Conservation (phyloP, 1,284 basidiomycete species). For the Vanrija sp. region DNA sequence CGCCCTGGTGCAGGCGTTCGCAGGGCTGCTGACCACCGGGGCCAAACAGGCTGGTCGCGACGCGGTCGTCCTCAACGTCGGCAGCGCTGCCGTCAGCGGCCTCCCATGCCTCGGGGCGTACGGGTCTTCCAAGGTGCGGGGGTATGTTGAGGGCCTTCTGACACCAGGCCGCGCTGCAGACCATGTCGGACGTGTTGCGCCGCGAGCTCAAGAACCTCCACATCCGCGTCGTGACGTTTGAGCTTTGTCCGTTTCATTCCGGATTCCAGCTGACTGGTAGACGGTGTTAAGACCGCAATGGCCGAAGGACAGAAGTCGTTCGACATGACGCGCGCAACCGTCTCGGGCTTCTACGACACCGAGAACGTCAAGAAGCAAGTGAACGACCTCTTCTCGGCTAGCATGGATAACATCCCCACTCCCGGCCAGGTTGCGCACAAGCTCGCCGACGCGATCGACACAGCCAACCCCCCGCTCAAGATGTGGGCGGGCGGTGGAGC, state of each 20-base stretch:
- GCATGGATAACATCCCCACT: neutral
- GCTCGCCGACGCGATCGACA: neutral
- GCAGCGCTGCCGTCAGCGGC: slow-evolving; percentile 8
- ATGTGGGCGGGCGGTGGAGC: neutral
- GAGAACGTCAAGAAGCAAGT: neutral
- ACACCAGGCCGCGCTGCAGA: slow-evolving; percentile 14
- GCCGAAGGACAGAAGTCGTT: neutral
- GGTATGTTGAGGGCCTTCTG: too few species aligned
- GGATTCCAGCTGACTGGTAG: too few species aligned
- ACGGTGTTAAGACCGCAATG: slow-evolving; percentile 3
- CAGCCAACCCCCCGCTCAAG: neutral
- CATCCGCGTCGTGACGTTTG: neutral
- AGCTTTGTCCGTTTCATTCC: slow-evolving; percentile 8
- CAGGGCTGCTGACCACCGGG: slow-evolving; percentile 2
- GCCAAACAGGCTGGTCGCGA: neutral
- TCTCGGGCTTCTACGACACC: neutral
- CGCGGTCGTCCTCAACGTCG: slow-evolving; percentile 22
- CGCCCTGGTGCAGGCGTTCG: slow-evolving; percentile 18
- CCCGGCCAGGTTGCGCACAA: neutral
- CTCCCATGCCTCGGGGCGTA: slow-evolving; percentile 18
- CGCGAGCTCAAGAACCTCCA: slow-evolving; percentile 13
- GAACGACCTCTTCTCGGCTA: neutral
- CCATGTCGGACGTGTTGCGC: slow-evolving; percentile 11
- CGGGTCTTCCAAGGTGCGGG: neutral
- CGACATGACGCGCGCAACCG: neutral